A percentile compares a stretch with the other conserved stretches of the same genome.
These are phyloP conservation scores for Anthracocystis panici-leucophaei DNA, from an alignment of 1,284 basidiomycete species.

Conservation along the genomic window DNA sequence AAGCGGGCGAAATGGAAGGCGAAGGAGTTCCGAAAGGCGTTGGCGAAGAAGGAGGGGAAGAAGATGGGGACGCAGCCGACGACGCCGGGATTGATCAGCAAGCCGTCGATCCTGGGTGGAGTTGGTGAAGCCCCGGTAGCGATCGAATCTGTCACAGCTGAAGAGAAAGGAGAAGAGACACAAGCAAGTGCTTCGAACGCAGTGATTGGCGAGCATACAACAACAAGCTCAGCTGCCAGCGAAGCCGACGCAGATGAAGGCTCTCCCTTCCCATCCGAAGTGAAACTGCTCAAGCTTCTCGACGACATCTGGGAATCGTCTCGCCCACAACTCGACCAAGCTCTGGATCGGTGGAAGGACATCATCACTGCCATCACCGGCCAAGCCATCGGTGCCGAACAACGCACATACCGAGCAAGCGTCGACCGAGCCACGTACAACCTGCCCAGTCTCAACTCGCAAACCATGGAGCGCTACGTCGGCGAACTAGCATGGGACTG, in stretches of 20 bases:
- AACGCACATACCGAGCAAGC: slow-evolving; percentile 46
- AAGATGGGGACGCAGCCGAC: slow-evolving; percentile 43
- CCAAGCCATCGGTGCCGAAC: neutral
- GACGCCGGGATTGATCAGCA: slow-evolving; percentile 25
- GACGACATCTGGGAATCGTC: slow-evolving; percentile 41
- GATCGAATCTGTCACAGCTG: neutral
- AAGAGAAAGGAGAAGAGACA: neutral
- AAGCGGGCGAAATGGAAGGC: slow-evolving; percentile 45
- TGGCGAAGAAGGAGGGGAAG: slow-evolving; percentile 36
- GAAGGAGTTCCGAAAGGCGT: slow-evolving; percentile 34
- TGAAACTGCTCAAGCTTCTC: slow-evolving; percentile 38
- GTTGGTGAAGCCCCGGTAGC: slow-evolving; percentile 8
- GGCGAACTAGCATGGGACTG: slow-evolving; percentile 51
- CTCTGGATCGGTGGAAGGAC: slow-evolving; percentile 34
- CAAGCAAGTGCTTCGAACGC: neutral
- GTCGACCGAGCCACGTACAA: slow-evolving; percentile 65
- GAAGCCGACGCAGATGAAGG: slow-evolving; percentile 36
- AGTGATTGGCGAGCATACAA: slow-evolving; percentile 10
- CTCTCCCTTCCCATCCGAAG: slow-evolving; percentile 42
- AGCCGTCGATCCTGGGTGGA: slow-evolving; percentile 23
- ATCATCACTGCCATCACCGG: slow-evolving; percentile 19
- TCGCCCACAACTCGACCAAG: slow-evolving; percentile 22
- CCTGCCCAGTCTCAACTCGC: slow-evolving; percentile 60
- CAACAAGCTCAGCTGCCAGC: slow-evolving; percentile 17
- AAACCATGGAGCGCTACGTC: slow-evolving; percentile 51